Percentiles rank a stretch among this genome's conserved stretches.
Evolutionary conservation across 1,139 yeast genomes (phyloP).

Genomic region (Blastobotrys arbuscula): DNA sequence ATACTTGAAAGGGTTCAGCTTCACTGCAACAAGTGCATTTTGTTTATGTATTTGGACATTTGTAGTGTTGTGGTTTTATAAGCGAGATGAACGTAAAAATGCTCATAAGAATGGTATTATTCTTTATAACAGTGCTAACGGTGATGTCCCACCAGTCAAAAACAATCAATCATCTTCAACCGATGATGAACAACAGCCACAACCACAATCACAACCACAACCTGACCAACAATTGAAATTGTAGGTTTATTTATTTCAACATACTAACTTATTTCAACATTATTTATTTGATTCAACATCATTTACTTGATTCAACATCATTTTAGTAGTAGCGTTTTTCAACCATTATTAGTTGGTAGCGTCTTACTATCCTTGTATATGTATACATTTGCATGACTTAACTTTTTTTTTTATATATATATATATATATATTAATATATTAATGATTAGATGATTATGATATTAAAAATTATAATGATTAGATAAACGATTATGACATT

Average conservation of each 20-base stretch:
- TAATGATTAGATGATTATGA: too few relatives aligned
- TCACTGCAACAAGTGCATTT: slow-evolving; percentile 49
- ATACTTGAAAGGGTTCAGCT: slow-evolving; percentile 46
- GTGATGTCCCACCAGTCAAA: slow-evolving; percentile 14
- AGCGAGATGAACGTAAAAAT: slow-evolving; percentile 47
- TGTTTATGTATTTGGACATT: slow-evolving; percentile 51
- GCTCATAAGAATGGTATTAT: slow-evolving; percentile 36
- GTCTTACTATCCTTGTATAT: too few relatives aligned
- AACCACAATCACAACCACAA: background rate
- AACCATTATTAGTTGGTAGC: too few relatives aligned
- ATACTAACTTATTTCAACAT: background rate
- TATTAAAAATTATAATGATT: too few relatives aligned
- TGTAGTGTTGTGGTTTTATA: slow-evolving; percentile 51
- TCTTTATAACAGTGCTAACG: slow-evolving; percentile 15
- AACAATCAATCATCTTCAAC: background rate
- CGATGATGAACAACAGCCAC: background rate
- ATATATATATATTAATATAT: too few relatives aligned
- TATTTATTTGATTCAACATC: background rate
- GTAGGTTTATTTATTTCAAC: background rate
- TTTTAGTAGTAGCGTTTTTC: too few relatives aligned
- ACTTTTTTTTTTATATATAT: too few relatives aligned
- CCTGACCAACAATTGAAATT: background rate
- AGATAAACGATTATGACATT: too few relatives aligned
- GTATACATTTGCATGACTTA: too few relatives aligned
- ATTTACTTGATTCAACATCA: background rate